Evolutionary conservation across 169 alveolate genomes (phyloP), one percentile per base, ranked within the genome.

Genomic region (Besnoitia besnoiti): DNA sequence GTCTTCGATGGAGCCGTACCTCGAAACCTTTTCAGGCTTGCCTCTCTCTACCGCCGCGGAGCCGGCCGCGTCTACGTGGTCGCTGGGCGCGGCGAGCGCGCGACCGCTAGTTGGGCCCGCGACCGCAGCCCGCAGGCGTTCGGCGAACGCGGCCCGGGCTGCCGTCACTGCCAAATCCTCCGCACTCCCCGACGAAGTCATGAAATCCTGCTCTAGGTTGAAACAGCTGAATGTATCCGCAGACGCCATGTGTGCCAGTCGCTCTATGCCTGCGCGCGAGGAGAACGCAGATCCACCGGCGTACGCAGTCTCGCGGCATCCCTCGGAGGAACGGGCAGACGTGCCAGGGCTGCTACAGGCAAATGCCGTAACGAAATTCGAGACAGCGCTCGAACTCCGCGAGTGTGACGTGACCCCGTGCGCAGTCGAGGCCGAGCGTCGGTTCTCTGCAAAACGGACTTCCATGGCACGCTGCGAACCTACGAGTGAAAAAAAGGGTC

Each of bases 381-480:
- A n/a, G n/a, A n/a, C n/a, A n/a, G n/a, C n/a, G n/a, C n/a, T n/a
- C n/a, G n/a, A n/a, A n/a, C n/a, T n/a, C n/a, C n/a, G n/a, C n/a
- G n/a, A n/a, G n/a, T n/a, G n/a, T n/a, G n/a, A n/a, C n/a, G n/a
- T n/a, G n/a, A n/a, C n/a, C 33, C 67, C 67, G 30, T 55, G 67
- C 12, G 67, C 67, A 21, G 67, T 19, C 5, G 67, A 5, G 67
- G 67, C 12, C 67, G 67, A 55, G 37, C 85, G 85, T 27, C 55
- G 35, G 85, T 77, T 77, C 85, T 77, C 85, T 40, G 85, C 85
- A 77, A 77, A 77, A 19, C 85, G 49, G 24, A 77, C 85, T 93
- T 40, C 88, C 75, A 7, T 96, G 94, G 76, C 50, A 35, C 90
- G 79, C 62, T 51, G 75, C 50, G 79, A 61, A 37, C 82, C 82